A percentile compares a stretch with the other conserved stretches of the same genome.
Conservation (phyloP, 345 rosid genomes). For the Mercurialis annua region DNA sequence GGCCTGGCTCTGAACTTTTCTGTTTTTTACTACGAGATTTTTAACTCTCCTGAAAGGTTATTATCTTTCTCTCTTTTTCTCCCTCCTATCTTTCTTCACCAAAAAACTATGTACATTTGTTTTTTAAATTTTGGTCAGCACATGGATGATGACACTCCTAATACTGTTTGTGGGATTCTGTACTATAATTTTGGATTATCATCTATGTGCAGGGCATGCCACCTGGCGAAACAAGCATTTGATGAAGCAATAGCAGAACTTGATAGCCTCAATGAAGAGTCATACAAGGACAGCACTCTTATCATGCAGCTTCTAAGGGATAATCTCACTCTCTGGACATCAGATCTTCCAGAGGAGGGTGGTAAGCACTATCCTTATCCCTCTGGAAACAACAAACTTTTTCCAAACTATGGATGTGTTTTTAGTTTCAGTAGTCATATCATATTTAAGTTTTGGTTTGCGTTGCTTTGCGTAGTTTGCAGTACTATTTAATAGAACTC, state of each 20-base stretch:
- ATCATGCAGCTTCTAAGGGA: constrained; percentile 93
- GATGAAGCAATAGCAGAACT: constrained; percentile 85
- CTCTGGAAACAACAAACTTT: background rate
- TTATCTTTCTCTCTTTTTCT: background rate
- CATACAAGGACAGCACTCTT: constrained; percentile 85
- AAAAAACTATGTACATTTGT: too few relatives aligned
- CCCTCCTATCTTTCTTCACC: background rate
- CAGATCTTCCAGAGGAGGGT: constrained; percentile 81
- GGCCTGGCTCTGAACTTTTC: constrained; percentile 48
- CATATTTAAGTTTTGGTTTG: background rate
- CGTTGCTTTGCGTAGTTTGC: background rate
- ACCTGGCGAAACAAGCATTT: constrained; percentile 82
- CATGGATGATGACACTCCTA: too few relatives aligned
- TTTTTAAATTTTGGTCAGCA: too few relatives aligned
- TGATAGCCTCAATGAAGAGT: constrained; percentile 83
- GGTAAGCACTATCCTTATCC: constrained; percentile 36
- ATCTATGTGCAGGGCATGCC: constrained; percentile 58
- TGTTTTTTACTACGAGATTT: constrained; percentile 47
- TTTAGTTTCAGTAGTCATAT: background rate
- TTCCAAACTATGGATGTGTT: background rate
- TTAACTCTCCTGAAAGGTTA: constrained; percentile 39
- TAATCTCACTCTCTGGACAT: constrained; percentile 79
- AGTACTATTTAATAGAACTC: background rate
- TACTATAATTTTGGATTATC: background rate
- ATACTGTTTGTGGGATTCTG: background rate